Percentiles rank a stretch among this genome's conserved stretches.
phyloP scores from a whole-genome alignment of 2,329 filamentous ascomycete genomes.

The Colletotrichum eremochloae region DNA sequence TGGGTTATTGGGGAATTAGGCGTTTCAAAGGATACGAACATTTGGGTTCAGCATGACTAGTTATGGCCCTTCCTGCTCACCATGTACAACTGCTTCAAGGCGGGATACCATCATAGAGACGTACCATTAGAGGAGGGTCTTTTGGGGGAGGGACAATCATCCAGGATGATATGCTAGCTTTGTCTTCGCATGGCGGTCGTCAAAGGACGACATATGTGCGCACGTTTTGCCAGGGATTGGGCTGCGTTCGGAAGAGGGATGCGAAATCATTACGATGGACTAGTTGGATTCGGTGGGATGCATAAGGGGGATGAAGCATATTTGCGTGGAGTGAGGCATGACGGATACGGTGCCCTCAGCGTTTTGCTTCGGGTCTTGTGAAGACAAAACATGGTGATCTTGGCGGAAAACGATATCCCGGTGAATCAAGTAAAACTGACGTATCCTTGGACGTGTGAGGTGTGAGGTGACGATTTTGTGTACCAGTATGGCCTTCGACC shows the following conservation, averaged over 20 bases:
- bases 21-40: slow-evolving; percentile 30
- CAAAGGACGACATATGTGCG: neutral
- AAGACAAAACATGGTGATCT: neutral
- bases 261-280: neutral
- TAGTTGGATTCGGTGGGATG: neutral
- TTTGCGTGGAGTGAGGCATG: neutral
- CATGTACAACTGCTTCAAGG: slow-evolving; percentile 35
- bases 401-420: slow-evolving; percentile 2
- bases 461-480: neutral
- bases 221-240: neutral
- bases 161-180: slow-evolving; percentile 25
- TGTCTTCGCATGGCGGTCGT: neutral
- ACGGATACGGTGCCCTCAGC: neutral
- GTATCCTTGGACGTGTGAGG: neutral
- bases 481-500: neutral
- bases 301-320: no score
- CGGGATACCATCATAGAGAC: slow-evolving; percentile 40
- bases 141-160: slow-evolving; percentile 9
- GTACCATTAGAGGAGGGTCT: slow-evolving; percentile 29
- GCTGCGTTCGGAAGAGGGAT: neutral
- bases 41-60: slow-evolving; percentile 33
- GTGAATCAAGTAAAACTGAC: neutral
- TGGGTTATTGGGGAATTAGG: slow-evolving; percentile 17
- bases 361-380: neutral
- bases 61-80: slow-evolving; percentile 20